A percentile compares a stretch with the other conserved stretches of the same genome.
phyloP scores from a whole-genome alignment of 345 rosid species.

The Pugionium cornutum region DNA sequence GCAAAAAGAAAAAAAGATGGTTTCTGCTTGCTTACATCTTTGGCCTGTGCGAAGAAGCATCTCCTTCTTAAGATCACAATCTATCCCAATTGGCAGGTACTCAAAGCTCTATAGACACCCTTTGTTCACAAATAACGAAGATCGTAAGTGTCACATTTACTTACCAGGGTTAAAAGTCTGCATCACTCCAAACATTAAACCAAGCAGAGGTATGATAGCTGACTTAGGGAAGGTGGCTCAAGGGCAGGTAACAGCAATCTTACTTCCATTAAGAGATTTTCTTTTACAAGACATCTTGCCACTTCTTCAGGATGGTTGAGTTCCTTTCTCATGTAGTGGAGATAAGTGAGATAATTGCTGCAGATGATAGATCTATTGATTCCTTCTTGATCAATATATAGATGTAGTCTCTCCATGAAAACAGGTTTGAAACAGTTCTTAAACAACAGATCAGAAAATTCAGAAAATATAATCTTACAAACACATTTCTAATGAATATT shows the following conservation, averaged over 20 bases:
- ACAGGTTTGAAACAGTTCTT: slow-evolving; percentile 49
- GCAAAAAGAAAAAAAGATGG: slow-evolving; percentile 68
- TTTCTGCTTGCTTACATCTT: slow-evolving; percentile 60
- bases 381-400: slow-evolving; percentile 52
- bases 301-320: slow-evolving; percentile 9
- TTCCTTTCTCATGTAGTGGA: slow-evolving; percentile 45
- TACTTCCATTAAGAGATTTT: slow-evolving; percentile 22
- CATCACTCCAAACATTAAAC: slow-evolving; percentile 60
- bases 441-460: slow-evolving; percentile 9
- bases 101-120: slow-evolving; percentile 2
- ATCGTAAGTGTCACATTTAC: slow-evolving; percentile 11
- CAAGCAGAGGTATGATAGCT: slow-evolving; percentile 53
- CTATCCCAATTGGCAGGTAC: slow-evolving; percentile 9
- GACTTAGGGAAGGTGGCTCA: slow-evolving; percentile 60
- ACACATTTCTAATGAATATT: not conserved
- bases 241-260: slow-evolving; percentile 55
- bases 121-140: slow-evolving; percentile 19
- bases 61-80: slow-evolving; percentile 66
- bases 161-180: slow-evolving; percentile 58
- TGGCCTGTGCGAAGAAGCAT: slow-evolving; percentile 53
- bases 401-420: not conserved
- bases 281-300: slow-evolving; percentile 4
- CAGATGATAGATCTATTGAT: slow-evolving; percentile 48
- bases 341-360: slow-evolving; percentile 34
- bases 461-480: not conserved